Conservation (phyloP, 352 stramenopile species). For the Phytopythium mirpurense region DNA sequence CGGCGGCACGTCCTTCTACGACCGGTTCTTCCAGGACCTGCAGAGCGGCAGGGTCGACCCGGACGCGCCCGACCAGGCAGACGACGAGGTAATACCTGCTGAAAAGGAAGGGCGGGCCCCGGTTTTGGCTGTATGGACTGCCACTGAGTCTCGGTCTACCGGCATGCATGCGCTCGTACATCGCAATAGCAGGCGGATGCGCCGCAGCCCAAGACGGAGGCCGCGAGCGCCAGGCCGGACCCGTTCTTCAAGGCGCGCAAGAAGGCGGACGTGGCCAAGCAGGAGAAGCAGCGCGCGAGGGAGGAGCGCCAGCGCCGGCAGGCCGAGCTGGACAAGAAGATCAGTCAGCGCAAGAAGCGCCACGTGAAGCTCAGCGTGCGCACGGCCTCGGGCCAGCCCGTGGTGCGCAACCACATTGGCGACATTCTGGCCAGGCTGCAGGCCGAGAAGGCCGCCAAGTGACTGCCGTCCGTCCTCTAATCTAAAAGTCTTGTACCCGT, state of each 20-base stretch:
- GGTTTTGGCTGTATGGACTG: no score
- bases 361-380: slow-evolving; percentile 83
- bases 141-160: no score
- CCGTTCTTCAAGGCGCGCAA: slow-evolving; percentile 85
- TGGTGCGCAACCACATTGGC: slow-evolving; percentile 85
- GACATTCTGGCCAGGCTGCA: slow-evolving; percentile 76
- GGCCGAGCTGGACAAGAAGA: slow-evolving; percentile 57
- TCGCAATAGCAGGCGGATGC: slow-evolving; percentile 19
- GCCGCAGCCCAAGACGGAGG: slow-evolving; percentile 13
- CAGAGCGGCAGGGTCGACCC: slow-evolving; percentile 32
- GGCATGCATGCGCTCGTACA: no score
- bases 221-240: slow-evolving; percentile 42
- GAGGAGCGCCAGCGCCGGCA: slow-evolving; percentile 51
- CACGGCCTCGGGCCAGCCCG: slow-evolving; percentile 67
- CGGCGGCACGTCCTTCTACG: slow-evolving; percentile 64
- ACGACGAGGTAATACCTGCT: no score
- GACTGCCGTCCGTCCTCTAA: no score
- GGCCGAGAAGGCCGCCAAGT: slow-evolving; percentile 35
- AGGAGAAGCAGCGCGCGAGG: slow-evolving; percentile 36
- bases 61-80: slow-evolving; percentile 13
- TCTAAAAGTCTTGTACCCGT: no score
- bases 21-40: slow-evolving; percentile 67
- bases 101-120: no score
- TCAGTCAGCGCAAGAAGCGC: slow-evolving; percentile 81
- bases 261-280: slow-evolving; percentile 49